Percentiles rank a stretch among this genome's conserved stretches.
These are phyloP conservation scores for Thielaviopsis populi DNA, from an alignment of 2,329 filamentous ascomycete species.

Conservation along the genomic window DNA sequence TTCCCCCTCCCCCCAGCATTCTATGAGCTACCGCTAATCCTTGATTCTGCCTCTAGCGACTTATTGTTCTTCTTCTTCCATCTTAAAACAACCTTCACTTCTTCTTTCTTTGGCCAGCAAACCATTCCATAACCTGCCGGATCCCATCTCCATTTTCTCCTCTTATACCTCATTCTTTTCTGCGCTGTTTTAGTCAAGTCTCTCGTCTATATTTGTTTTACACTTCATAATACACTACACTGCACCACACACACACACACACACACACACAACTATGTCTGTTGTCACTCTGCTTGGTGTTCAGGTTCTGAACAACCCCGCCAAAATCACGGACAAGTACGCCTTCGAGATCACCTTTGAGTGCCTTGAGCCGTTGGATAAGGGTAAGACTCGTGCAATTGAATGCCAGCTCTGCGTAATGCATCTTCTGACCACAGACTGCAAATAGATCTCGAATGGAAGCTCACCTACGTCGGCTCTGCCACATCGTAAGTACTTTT, in stretches of 20 bases:
- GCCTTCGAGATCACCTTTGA: constrained; percentile 98
- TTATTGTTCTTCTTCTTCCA: constrained; percentile 7
- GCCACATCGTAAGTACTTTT: constrained; percentile 66
- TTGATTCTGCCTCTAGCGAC: background rate
- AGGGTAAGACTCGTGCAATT: constrained; percentile 41
- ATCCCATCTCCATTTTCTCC: background rate
- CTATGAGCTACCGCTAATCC: constrained; percentile 5
- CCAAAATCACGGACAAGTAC: constrained; percentile 82
- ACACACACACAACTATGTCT: constrained; percentile 52
- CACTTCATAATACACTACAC: constrained; percentile 1
- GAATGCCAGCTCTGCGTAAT: background rate
- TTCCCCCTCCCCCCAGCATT: background rate
- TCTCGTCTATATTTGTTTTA: constrained; percentile 9
- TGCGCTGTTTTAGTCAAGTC: background rate
- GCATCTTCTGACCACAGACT: constrained; percentile 18
- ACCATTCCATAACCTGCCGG: background rate
- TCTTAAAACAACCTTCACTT: constrained; percentile 5
- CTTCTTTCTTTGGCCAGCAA: background rate
- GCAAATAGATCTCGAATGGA: constrained; percentile 83
- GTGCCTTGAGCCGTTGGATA: constrained; percentile 85
- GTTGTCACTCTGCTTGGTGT: constrained; percentile 92
- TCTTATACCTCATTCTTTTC: constrained; percentile 10
- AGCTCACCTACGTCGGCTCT: constrained; percentile 95
- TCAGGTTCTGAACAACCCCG: constrained; percentile 92
- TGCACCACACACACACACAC: background rate